Conservation (phyloP, 2,329 filamentous ascomycete genomes). For the Curvularia eragrostidis region DNA sequence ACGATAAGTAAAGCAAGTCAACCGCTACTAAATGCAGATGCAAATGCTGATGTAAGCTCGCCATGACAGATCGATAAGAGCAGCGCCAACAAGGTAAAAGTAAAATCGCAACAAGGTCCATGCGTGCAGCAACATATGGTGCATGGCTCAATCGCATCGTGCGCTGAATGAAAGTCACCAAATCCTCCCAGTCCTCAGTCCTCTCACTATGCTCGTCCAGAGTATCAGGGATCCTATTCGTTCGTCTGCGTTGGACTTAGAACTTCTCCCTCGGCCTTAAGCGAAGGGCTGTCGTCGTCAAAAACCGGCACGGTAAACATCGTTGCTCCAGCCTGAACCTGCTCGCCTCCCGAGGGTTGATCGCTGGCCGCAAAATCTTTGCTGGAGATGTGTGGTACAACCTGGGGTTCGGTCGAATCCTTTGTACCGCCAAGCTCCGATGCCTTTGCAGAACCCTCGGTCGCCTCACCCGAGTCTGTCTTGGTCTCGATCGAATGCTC, state of each 20-base stretch:
- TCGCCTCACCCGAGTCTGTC: slow-evolving; percentile 1
- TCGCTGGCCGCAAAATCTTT: slow-evolving; percentile 15
- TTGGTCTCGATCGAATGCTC: slow-evolving; percentile 42
- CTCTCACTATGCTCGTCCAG: not conserved
- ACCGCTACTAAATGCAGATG: not conserved
- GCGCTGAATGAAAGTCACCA: not conserved
- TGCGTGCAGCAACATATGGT: not conserved
- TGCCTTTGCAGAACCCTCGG: not conserved
- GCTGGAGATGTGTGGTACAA: slow-evolving; percentile 2
- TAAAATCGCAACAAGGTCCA: not conserved
- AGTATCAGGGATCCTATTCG: slow-evolving; percentile 2
- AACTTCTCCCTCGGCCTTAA: slow-evolving; percentile 9
- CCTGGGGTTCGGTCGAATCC: slow-evolving; percentile 1
- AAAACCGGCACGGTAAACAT: slow-evolving; percentile 31
- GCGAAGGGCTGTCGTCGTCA: slow-evolving; percentile 12
- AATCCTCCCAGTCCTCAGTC: not conserved
- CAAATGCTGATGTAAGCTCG: not conserved
- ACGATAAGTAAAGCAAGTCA: slow-evolving; percentile 1
- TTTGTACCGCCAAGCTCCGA: not conserved
- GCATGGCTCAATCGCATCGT: not conserved
- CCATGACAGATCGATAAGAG: not conserved
- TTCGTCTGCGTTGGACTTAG: slow-evolving; percentile 21
- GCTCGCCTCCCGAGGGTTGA: slow-evolving; percentile 6
- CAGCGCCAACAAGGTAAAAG: not conserved
- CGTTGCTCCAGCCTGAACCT: slow-evolving; percentile 23